phyloP scores from a whole-genome alignment of 73 alveolate genomes.

The Uronychia setigera region DNA sequence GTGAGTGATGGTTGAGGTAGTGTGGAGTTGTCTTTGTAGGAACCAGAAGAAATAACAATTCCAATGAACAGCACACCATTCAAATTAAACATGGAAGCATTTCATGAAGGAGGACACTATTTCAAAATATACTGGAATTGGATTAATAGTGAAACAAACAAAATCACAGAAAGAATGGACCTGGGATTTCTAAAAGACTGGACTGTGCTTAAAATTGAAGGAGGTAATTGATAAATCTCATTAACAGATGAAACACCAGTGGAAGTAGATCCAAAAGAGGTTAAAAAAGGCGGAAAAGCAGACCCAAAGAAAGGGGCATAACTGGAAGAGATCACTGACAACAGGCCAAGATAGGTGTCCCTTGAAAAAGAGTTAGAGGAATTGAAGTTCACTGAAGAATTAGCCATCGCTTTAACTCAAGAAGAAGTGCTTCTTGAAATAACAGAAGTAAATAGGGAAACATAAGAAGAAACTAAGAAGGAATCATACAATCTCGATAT shows the following conservation, averaged over 20 bases:
- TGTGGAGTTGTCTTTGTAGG: too few relatives aligned
- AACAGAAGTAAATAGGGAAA: conserved; percentile 49
- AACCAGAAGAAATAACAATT: too few relatives aligned
- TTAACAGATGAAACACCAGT: conserved; percentile 21
- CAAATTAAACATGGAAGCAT: not conserved
- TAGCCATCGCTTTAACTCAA: conserved; percentile 42
- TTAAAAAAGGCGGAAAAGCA: conserved; percentile 24
- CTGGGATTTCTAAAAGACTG: conserved; percentile 65
- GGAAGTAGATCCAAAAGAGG: conserved; percentile 31
- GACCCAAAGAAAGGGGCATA: conserved; percentile 38
- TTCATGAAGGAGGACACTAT: conserved; percentile 65
- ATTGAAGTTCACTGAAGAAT: conserved; percentile 54
- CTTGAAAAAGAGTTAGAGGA: conserved; percentile 41
- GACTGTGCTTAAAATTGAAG: conserved; percentile 53
- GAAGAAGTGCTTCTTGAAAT: conserved; percentile 39
- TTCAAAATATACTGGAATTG: conserved; percentile 52
- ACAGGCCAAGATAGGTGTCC: conserved; percentile 45
- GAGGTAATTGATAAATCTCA: conserved; percentile 27
- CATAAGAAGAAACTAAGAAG: conserved; percentile 40
- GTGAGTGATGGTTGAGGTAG: too few relatives aligned
- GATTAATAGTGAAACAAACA: conserved; percentile 27
- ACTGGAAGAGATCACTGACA: conserved; percentile 64
- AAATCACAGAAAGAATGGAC: conserved; percentile 26
- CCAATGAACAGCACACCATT: too few relatives aligned
- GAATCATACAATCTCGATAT: conserved; percentile 46